Base-by-base conservation (phyloP, 2,329 filamentous ascomycete genomes). In the Beauveria medogensis region DNA sequence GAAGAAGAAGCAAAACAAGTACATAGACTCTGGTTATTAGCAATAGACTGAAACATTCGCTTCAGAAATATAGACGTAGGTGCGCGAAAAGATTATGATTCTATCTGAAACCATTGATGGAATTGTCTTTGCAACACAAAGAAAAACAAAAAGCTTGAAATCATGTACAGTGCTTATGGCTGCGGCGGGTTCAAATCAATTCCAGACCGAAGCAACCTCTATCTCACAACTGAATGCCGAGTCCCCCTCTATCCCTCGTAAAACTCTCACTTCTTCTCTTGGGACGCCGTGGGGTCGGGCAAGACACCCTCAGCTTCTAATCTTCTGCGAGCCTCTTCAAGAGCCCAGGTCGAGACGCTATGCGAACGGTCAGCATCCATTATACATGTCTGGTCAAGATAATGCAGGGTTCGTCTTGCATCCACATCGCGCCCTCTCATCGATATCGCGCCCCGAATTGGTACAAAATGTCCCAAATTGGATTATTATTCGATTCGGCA, bases 341-440 rank as follows among this genome's bases (percentile, higher is more conserved):
- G 86, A 65, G 94, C 94, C 94, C 94, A 99, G 60, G 93, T 97
- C 81, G 97, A 94, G 85, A 99, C 97, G 75, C 94, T 99, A 69
- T 63, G 62, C 47, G 20, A 57, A 30, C 20, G 24, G 65, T 75
- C 68, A 75, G 72, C 65, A 66, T 62, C 47, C 41, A 41, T 40
- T 40, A 28, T 10, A 24, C n/a, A 20, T 41, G 24, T 44, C 24
- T 55, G 34, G 59, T 58, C 65, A 67, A 71, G 69, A 69, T 69
- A 57, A 46, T 40, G 53, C 65, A 59, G n/a, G 48, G 37, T 34
- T n/a, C 16, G n/a, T 22, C 57, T 7, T 65, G 66, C 67, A 68
- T 46, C 48, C 30, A 55, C 26, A 20, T 44, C 20, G 28, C 46
- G 26, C 48, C 28, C n/a, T 53, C 40, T 30, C 3, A 20, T 53